phyloP scores from a whole-genome alignment of 2,329 filamentous ascomycete genomes.

The Xenoacremonium recifei region DNA sequence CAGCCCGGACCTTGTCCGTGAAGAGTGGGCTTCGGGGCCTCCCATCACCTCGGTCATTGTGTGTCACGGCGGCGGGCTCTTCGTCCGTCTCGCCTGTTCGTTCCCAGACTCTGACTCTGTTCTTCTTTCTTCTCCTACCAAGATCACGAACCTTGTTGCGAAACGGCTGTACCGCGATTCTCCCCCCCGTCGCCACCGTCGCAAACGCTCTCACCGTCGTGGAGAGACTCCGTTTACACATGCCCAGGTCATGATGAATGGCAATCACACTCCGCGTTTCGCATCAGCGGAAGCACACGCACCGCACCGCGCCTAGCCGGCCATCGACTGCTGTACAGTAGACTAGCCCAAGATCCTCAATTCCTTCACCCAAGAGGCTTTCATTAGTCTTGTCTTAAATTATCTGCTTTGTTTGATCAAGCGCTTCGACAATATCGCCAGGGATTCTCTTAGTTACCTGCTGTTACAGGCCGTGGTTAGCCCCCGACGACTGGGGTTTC shows the following conservation, averaged over 20 bases:
- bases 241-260: not conserved
- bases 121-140: not conserved
- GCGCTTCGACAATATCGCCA: not conserved
- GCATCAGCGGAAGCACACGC: not conserved
- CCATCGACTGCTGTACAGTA: not conserved
- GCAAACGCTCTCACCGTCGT: not conserved
- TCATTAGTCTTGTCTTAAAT: not conserved
- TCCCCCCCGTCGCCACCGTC: not conserved
- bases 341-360: not conserved
- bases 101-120: not conserved
- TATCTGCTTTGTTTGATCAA: constrained; percentile 1
- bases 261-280: not conserved
- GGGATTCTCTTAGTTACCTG: not conserved
- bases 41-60: not conserved
- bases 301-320: not conserved
- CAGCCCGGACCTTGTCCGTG: not conserved
- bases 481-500: constrained; percentile 47
- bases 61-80: too few species aligned
- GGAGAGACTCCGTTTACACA: not conserved
- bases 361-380: not conserved
- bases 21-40: too few species aligned
- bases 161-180: not conserved
- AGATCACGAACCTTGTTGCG: not conserved
- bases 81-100: too few species aligned
- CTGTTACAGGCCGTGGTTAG: constrained; percentile 17